A percentile compares a stretch with the other conserved stretches of the same genome.
phyloP scores from a whole-genome alignment of 345 rosid genomes.

The Eucalyptus erythrocorys region DNA sequence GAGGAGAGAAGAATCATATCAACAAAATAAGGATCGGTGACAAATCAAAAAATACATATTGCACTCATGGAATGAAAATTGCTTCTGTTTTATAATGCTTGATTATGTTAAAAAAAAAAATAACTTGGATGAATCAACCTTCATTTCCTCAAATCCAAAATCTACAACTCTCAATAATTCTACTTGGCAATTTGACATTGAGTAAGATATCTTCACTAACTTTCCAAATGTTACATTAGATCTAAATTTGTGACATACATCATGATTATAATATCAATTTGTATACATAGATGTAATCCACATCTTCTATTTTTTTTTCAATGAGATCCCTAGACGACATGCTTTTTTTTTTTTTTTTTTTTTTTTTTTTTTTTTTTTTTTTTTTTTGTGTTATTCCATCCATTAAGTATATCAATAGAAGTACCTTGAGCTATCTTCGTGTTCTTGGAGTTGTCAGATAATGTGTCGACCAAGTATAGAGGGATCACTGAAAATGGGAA shows the following conservation, averaged over 20 bases:
- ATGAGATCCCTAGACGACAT: not conserved
- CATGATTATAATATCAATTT: not conserved
- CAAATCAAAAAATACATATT: not conserved
- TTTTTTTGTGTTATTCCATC: not conserved
- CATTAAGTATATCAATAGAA: not conserved
- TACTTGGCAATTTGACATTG: not conserved
- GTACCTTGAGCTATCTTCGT: not conserved
- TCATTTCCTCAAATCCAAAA: not conserved
- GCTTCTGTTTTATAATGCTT: not conserved
- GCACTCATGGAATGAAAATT: not conserved
- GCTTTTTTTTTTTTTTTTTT: not conserved
- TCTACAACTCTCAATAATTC: not conserved
- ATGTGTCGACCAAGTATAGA: not conserved
- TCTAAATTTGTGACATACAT: not conserved
- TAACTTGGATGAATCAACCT: not conserved
- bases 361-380: too few species aligned
- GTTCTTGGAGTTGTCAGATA: not conserved
- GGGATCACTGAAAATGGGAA: not conserved
- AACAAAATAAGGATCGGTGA: not conserved
- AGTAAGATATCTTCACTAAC: not conserved
- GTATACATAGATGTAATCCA: not conserved
- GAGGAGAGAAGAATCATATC: not conserved
- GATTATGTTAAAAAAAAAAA: not conserved
- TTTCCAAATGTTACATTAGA: not conserved
- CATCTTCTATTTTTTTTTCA: not conserved